Base-by-base conservation (phyloP, 768 basidiomycete species). In the Phaeotremella fagi region DNA sequence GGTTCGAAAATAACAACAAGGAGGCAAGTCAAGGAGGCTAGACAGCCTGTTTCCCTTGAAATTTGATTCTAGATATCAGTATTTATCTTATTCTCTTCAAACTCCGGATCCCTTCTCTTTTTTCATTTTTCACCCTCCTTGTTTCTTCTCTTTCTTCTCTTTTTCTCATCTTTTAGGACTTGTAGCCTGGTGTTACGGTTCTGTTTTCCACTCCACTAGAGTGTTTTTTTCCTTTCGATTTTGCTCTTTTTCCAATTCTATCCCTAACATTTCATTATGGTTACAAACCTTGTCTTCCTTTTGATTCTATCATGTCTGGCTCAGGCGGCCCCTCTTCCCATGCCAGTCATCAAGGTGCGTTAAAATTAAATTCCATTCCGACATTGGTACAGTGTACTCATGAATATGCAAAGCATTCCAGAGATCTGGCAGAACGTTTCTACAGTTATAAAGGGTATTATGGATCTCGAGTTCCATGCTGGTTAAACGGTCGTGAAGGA, bases 271-370 rank as follows among this genome's bases (percentile, higher is more conserved):
- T 59, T 29, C 60, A n/a, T n/a, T n/a, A n/a, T n/a, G n/a, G n/a
- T n/a, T n/a, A n/a, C n/a, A n/a, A n/a, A n/a, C n/a, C n/a, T 64
- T 26, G 60, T 68, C 29, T 37, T 55, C 12, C 26, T 68, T 42
- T 58, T 68, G 4, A 27, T 54, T 22, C 27, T 52, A n/a, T n/a
- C n/a, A n/a, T n/a, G n/a, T 25, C 43, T 68, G 0, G 61, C 56
- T 4, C 31, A 43, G 12, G 63, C 57, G 3, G 55, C 55, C 25
- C 57, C 60, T 16, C 47, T 58, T 18, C 63, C 56, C 15, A 54
- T 53, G 63, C 55, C 57, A 9, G 61, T 58, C 25, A 37, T 53
- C 24, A 59, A 59, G 49, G 60, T 57, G 22, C 20, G 43, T 33
- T 16, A 33, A 7, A n/a, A n/a, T n/a, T n/a, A n/a, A n/a, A n/a